A percentile compares a stretch with the other conserved stretches of the same genome.
These are phyloP conservation scores for Ormosia emarginata DNA, from an alignment of 306 rosid genomes.

Conservation along the genomic window DNA sequence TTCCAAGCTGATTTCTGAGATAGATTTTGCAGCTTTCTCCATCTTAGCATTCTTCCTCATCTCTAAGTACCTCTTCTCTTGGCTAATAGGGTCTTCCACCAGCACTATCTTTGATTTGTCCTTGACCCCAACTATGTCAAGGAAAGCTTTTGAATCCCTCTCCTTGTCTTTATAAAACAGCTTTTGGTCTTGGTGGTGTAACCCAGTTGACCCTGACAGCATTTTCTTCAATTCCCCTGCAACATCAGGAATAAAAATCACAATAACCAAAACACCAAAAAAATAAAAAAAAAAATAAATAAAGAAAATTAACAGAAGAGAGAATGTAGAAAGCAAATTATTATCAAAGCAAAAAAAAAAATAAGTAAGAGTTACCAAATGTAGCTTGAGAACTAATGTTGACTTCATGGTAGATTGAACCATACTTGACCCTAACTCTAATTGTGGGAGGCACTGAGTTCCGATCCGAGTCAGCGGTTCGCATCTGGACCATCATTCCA, in stretches of 20 bases:
- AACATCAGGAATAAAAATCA: not conserved
- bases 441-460: constrained; percentile 62
- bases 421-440: constrained; percentile 76
- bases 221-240: constrained; percentile 92
- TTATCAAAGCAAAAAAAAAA: not conserved
- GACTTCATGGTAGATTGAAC: constrained; percentile 79
- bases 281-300: not conserved
- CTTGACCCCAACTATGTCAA: constrained; percentile 77
- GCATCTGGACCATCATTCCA: constrained; percentile 93
- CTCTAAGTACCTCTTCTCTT: constrained; percentile 76
- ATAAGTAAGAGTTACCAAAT: constrained; percentile 53
- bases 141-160: constrained; percentile 89
- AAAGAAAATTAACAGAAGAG: not conserved
- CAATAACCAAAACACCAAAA: not conserved
- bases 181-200: constrained; percentile 92
- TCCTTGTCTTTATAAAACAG: constrained; percentile 78
- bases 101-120: constrained; percentile 76
- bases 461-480: constrained; percentile 59
- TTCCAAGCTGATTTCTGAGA: constrained; percentile 85
- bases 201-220: constrained; percentile 79
- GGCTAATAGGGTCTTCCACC: constrained; percentile 84
- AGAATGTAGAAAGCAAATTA: not conserved
- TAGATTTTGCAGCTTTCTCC: constrained; percentile 84
- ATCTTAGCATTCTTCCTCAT: constrained; percentile 76
- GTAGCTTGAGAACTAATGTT: constrained; percentile 77